These are phyloP conservation scores for Aspergillus sp. DNA, from an alignment of 2,329 filamentous ascomycete genomes.

Conservation along the genomic window DNA sequence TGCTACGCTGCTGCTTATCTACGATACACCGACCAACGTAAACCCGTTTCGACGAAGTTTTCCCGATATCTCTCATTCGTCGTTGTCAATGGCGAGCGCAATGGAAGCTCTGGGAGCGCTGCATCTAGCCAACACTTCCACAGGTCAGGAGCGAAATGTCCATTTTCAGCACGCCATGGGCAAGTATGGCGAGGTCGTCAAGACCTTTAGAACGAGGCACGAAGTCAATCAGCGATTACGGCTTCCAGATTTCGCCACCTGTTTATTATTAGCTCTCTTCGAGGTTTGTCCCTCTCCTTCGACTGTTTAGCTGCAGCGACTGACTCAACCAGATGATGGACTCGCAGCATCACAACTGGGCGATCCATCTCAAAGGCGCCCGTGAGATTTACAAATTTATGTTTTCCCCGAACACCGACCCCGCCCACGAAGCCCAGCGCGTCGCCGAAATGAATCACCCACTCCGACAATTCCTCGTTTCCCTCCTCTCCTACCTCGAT, in stretches of 20 bases:
- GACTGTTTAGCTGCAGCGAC: background rate
- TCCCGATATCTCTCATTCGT: slow-evolving; percentile 33
- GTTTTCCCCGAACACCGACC: slow-evolving; percentile 27
- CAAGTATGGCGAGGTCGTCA: slow-evolving; percentile 39
- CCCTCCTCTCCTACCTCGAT: slow-evolving; percentile 40
- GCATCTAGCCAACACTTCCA: slow-evolving; percentile 41
- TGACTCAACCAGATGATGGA: slow-evolving; percentile 36
- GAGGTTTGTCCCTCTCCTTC: slow-evolving; percentile 25
- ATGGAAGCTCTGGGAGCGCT: slow-evolving; percentile 44
- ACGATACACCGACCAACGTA: slow-evolving; percentile 36
- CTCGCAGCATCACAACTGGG: slow-evolving; percentile 39
- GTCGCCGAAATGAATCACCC: slow-evolving; percentile 33
- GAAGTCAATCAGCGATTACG: slow-evolving; percentile 23
- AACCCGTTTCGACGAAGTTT: slow-evolving; percentile 39
- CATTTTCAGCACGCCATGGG: slow-evolving; percentile 41
- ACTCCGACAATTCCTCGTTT: slow-evolving; percentile 39
- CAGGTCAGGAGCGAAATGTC: slow-evolving; percentile 28
- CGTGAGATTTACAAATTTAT: slow-evolving; percentile 38
- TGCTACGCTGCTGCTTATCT: slow-evolving; percentile 34
- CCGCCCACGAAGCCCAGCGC: slow-evolving; percentile 27
- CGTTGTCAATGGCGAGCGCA: slow-evolving; percentile 35
- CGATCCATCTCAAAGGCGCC: slow-evolving; percentile 40
- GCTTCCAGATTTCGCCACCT: slow-evolving; percentile 35
- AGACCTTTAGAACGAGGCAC: slow-evolving; percentile 30
- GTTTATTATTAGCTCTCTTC: slow-evolving; percentile 34